Base-by-base conservation (phyloP, 2,329 filamentous ascomycete genomes). In the Didymella arachidicola region DNA sequence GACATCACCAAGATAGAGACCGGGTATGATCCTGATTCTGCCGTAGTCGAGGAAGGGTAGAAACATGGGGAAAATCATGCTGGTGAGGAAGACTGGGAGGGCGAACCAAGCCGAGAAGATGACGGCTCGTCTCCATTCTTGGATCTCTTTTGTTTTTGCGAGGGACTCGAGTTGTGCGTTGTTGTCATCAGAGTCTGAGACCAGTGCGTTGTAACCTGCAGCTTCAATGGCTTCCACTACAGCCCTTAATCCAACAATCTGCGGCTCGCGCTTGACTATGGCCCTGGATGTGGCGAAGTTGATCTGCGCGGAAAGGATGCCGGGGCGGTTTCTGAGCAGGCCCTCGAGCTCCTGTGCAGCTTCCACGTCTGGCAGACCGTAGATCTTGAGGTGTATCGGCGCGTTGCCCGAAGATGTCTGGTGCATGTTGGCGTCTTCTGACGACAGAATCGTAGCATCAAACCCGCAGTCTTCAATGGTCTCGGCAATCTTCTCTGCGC, bases 121-220 rank as follows among this genome's bases (percentile, higher is more conserved):
- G 78, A 98, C 96, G 0, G 93, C 92, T 29, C 83, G 86, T 61
- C 86, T 87, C 95, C 95, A 99, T 77, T 97, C 93, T 63, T 90
- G 91, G 62, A 99, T 97, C 77, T 99, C 95, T 67, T 92, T 91
- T 0, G 95, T 98, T 79, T 99, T 99, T 8, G 95, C 91, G 2
- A 99, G 84, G 1, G 95, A 98, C 76, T 98, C 93, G 2, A 99
- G 85, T 74, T 99, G 95, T 1, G 95, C 94, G 72, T 96, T 96
- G 76, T 96, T 98, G 79, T 99, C 95, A 69, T 98, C 92, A 52
- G 88, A 90, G 65, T 98, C 94, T 0, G 93, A 89, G 11, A 98
- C 86, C 2, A 99, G 81, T 1, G 94, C 95, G 73, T 97, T 97
- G 76, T 91, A 92, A 2, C 94, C 93, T 19, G 86, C 82, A n/a